Evolutionary conservation across 2,329 filamentous ascomycete species (phyloP).

Genomic region (Sporothrix phasma): DNA sequence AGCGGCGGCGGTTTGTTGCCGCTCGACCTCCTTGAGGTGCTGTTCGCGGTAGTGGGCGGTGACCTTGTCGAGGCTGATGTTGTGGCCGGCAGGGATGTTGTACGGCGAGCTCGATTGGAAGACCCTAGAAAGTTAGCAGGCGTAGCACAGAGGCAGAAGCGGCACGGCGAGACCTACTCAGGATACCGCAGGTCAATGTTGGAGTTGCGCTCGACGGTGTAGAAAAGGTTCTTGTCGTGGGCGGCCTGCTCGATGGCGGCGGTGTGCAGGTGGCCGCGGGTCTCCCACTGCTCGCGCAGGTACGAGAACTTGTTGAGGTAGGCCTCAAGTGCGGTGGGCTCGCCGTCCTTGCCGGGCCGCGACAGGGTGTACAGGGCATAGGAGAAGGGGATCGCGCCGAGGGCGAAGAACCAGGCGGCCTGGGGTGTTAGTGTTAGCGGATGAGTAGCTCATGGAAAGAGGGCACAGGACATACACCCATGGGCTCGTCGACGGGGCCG

Average conservation of each 20-base stretch:
- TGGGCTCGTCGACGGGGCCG: constrained; percentile 39
- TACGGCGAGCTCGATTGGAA: constrained; percentile 40
- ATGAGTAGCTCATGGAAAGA: neutral
- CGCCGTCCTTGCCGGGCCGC: constrained; percentile 39
- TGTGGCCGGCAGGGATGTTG: constrained; percentile 47
- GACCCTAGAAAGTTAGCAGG: constrained; percentile 28
- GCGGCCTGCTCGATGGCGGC: constrained; percentile 45
- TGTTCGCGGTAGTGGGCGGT: constrained; percentile 48
- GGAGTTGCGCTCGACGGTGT: constrained; percentile 34
- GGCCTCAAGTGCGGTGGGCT: constrained; percentile 36
- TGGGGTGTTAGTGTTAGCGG: constrained; percentile 22
- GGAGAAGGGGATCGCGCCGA: constrained; percentile 35
- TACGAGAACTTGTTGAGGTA: constrained; percentile 39
- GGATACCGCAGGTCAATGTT: constrained; percentile 45
- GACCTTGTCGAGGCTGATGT: constrained; percentile 44
- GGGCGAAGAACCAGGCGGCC: constrained; percentile 39
- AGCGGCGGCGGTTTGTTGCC: constrained; percentile 34
- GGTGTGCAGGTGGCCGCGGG: constrained; percentile 43
- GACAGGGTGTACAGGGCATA: constrained; percentile 40
- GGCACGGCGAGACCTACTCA: constrained; percentile 40
- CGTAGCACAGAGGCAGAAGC: neutral
- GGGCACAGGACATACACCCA: constrained; percentile 40
- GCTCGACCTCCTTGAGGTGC: constrained; percentile 45
- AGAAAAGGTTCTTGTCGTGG: constrained; percentile 46
- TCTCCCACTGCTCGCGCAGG: constrained; percentile 40